Evolutionary conservation across 129 eudicot species (phyloP).

Genomic region (Flaveria robusta): DNA sequence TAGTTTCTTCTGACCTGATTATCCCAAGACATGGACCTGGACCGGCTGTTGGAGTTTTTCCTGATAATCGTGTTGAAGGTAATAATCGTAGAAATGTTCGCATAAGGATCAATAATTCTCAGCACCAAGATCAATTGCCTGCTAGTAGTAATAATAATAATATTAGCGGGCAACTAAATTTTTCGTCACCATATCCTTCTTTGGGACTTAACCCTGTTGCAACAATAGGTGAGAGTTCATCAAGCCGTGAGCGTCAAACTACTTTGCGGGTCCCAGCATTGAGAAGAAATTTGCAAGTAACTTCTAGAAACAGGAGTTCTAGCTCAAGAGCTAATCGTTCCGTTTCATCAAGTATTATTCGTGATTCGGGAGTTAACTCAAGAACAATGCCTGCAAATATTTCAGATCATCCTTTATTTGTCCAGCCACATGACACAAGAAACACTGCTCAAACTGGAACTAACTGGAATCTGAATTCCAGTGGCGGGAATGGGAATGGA

Average conservation of each 20-base stretch:
- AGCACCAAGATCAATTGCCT: conserved; percentile 49
- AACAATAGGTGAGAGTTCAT: conserved; percentile 26
- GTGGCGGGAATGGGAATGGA: conserved; percentile 42
- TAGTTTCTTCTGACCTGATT: conserved; percentile 32
- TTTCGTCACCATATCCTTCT: conserved; percentile 41
- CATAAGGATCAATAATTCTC: conserved; percentile 53
- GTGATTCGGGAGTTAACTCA: conserved; percentile 43
- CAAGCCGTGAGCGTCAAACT: conserved; percentile 39
- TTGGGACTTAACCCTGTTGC: conserved; percentile 46
- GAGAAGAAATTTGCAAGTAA: conserved; percentile 46
- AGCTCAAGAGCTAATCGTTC: conserved; percentile 47
- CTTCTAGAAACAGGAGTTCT: conserved; percentile 56
- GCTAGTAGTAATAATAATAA: conserved; percentile 16
- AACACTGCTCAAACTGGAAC: conserved; percentile 43
- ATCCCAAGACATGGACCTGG: conserved; percentile 65
- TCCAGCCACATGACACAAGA: conserved; percentile 49
- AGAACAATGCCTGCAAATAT: conserved; percentile 54
- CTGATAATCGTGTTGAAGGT: conserved; percentile 47
- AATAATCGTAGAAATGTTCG: conserved; percentile 64
- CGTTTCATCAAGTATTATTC: conserved; percentile 32
- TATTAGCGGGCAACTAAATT: conserved; percentile 32
- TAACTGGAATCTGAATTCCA: conserved; percentile 43
- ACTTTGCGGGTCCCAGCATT: conserved; percentile 40
- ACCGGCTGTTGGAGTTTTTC: conserved; percentile 43
- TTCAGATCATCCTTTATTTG: conserved; percentile 69